Conservation (phyloP, 306 rosid genomes). For the Quercus rubra region DNA sequence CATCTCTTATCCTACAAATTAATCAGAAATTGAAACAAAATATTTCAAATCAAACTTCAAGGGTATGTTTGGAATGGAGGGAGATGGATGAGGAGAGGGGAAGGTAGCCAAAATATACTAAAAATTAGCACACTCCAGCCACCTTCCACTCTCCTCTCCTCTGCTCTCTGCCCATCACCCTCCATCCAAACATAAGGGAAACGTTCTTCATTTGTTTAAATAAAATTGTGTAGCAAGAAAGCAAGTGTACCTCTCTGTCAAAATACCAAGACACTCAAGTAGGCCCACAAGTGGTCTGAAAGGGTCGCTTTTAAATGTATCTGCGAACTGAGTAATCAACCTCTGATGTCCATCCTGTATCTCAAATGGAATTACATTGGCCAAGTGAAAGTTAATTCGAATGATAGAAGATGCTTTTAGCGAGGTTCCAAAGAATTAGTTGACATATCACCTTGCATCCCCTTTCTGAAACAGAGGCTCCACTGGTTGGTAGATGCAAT, state of each 20-base stretch:
- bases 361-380: conserved; percentile 11
- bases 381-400: conserved; percentile 13
- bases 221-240: conserved; percentile 19
- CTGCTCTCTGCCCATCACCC: conserved; percentile 24
- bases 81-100: too few relatives aligned
- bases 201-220: not conserved
- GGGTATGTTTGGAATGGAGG: too few relatives aligned
- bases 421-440: conserved; percentile 6
- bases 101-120: conserved; percentile 23
- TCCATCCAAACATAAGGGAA: not conserved
- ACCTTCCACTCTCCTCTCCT: conserved; percentile 24
- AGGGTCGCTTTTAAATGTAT: conserved; percentile 35
- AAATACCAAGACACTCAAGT: conserved; percentile 51
- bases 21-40: conserved; percentile 17
- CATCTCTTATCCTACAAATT: conserved; percentile 60
- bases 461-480: conserved; percentile 21
- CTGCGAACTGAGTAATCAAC: conserved; percentile 30
- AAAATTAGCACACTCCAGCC: too few relatives aligned
- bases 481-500: conserved; percentile 23
- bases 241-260: conserved; percentile 52
- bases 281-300: conserved; percentile 48
- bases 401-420: conserved; percentile 8
- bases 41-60: not conserved
- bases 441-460: conserved; percentile 41
- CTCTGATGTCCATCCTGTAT: conserved; percentile 41